Conservation (phyloP, 257 asterid species). For the Thymus mandschuricus region DNA sequence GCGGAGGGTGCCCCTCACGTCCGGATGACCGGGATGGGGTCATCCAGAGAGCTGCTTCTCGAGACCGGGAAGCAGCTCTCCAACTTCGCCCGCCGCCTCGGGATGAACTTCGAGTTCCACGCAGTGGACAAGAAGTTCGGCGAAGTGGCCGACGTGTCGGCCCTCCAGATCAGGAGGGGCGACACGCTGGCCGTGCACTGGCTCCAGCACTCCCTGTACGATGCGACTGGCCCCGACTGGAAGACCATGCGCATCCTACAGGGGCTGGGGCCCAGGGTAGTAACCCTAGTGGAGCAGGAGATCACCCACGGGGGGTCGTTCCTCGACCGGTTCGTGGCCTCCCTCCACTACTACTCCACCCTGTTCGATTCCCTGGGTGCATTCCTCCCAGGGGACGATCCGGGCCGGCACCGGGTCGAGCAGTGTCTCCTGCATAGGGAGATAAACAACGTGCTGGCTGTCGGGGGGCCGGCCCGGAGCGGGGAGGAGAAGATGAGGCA, state of each 20-base stretch:
- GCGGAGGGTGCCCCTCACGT: slow-evolving; percentile 75
- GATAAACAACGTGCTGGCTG: slow-evolving; percentile 71
- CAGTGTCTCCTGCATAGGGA: slow-evolving; percentile 61
- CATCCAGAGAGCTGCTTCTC: slow-evolving; percentile 47
- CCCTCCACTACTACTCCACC: slow-evolving; percentile 81
- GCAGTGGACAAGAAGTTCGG: slow-evolving; percentile 58
- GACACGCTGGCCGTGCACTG: slow-evolving; percentile 76
- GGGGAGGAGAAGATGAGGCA: slow-evolving; percentile 76
- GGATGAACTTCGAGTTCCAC: slow-evolving; percentile 69
- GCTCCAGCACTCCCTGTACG: slow-evolving; percentile 77
- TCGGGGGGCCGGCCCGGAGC: slow-evolving; percentile 85
- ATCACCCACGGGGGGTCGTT: slow-evolving; percentile 64
- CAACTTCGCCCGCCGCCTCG: slow-evolving; percentile 61
- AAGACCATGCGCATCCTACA: slow-evolving; percentile 62
- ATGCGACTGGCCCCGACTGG: slow-evolving; percentile 80
- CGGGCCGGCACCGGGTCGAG: slow-evolving; percentile 55
- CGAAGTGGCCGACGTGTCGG: slow-evolving; percentile 42
- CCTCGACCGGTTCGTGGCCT: slow-evolving; percentile 75
- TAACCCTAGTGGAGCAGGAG: slow-evolving; percentile 81
- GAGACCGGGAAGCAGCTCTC: slow-evolving; percentile 74
- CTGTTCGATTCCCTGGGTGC: slow-evolving; percentile 77
- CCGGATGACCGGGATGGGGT: slow-evolving; percentile 73
- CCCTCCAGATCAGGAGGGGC: slow-evolving; percentile 47
- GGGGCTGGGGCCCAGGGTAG: slow-evolving; percentile 52
- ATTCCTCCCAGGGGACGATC: slow-evolving; percentile 46